phyloP scores from a whole-genome alignment of 2,329 filamentous ascomycete genomes.

The Exophiala oligosperma region DNA sequence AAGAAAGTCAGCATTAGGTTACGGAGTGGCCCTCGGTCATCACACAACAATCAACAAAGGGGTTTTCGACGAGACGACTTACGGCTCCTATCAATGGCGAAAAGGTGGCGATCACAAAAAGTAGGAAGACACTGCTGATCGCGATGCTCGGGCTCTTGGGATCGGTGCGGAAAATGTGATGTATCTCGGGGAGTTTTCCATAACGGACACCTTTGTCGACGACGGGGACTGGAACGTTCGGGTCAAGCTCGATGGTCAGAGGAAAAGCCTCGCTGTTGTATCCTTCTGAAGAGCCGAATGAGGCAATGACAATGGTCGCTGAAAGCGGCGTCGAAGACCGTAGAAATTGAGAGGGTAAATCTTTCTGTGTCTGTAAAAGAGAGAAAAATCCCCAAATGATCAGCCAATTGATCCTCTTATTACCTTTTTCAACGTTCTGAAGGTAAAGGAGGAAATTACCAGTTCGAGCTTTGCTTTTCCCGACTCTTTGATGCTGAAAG shows the following conservation, averaged over 20 bases:
- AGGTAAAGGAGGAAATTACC: conserved; percentile 55
- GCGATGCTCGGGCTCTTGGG: conserved; percentile 77
- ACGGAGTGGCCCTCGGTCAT: too few species aligned
- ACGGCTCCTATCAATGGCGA: conserved; percentile 72
- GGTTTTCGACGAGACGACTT: conserved; percentile 38
- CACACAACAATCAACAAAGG: too few species aligned
- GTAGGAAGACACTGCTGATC: conserved; percentile 74
- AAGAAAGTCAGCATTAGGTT: neutral
- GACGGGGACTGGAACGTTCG: conserved; percentile 58
- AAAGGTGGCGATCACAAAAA: conserved; percentile 70
- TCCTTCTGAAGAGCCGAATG: conserved; percentile 70
- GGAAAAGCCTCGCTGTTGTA: conserved; percentile 72
- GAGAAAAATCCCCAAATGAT: neutral
- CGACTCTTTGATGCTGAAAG: conserved; percentile 78
- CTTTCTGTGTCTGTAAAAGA: conserved; percentile 71
- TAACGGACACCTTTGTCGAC: conserved; percentile 76
- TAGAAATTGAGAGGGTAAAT: conserved; percentile 82
- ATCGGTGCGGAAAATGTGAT: conserved; percentile 84
- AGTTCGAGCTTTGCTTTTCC: conserved; percentile 85
- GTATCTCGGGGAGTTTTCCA: conserved; percentile 78
- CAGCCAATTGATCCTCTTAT: neutral
- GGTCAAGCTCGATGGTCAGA: conserved; percentile 65
- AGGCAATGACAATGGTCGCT: conserved; percentile 81
- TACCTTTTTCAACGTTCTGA: too few species aligned
- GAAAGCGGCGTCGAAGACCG: conserved; percentile 65